Evolutionary conservation across 164 flowering plant species (phyloP).

Genomic region (Pachysandra terminalis): DNA sequence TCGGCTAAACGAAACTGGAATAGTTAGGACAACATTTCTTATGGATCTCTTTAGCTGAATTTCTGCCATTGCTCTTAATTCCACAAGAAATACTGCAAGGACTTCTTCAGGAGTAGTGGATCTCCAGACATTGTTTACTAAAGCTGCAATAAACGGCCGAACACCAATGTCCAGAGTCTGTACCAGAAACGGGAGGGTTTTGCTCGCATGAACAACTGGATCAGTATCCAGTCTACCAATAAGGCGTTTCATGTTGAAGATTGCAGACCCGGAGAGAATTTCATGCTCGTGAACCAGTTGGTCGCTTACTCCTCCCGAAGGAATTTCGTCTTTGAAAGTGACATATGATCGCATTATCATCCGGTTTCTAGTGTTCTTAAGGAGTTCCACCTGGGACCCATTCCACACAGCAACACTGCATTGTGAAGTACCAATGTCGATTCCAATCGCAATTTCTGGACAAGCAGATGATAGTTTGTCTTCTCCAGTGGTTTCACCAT

Average conservation of each 20-base stretch:
- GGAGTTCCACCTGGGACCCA: slow-evolving; percentile 70
- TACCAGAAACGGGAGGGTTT: slow-evolving; percentile 77
- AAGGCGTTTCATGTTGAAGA: slow-evolving; percentile 87
- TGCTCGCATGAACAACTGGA: slow-evolving; percentile 77
- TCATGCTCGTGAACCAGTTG: slow-evolving; percentile 59
- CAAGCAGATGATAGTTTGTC: slow-evolving; percentile 45
- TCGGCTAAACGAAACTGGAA: slow-evolving; percentile 85
- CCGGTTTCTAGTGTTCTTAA: slow-evolving; percentile 67
- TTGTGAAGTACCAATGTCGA: slow-evolving; percentile 87
- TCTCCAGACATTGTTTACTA: slow-evolving; percentile 84
- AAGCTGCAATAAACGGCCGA: slow-evolving; percentile 81
- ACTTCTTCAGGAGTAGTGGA: slow-evolving; percentile 93
- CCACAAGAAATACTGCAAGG: slow-evolving; percentile 76
- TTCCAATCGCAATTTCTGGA: slow-evolving; percentile 76
- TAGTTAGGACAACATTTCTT: slow-evolving; percentile 66
- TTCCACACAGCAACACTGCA: slow-evolving; percentile 90
- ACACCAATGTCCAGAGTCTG: slow-evolving; percentile 81
- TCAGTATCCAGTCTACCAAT: slow-evolving; percentile 86
- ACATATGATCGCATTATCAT: slow-evolving; percentile 67
- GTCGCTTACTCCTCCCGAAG: slow-evolving; percentile 62
- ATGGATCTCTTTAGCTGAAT: slow-evolving; percentile 48
- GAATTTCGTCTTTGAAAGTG: slow-evolving; percentile 65
- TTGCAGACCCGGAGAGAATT: slow-evolving; percentile 72
- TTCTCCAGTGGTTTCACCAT: slow-evolving; percentile 72
- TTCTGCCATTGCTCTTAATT: slow-evolving; percentile 74